Evolutionary conservation across 108 stramenopile species (phyloP).

Genomic region (Skeletonema marinoi): DNA sequence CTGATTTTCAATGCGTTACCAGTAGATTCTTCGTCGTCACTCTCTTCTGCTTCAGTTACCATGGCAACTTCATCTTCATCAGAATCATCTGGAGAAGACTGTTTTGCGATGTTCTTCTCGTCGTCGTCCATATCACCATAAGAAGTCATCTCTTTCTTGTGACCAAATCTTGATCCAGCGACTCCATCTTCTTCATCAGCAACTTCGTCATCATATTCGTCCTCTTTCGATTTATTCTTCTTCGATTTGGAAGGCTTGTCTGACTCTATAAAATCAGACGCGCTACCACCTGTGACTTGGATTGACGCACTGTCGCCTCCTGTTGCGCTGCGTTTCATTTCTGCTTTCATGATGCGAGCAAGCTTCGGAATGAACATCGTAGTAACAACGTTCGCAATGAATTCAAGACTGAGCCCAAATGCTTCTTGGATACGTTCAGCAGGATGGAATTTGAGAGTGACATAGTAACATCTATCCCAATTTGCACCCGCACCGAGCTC

Average conservation of each 20-base stretch:
- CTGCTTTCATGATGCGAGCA: constrained; percentile 77
- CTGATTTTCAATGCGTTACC: constrained; percentile 51
- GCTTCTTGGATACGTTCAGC: constrained; percentile 85
- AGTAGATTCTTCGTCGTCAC: constrained; percentile 22
- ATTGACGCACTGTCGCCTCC: constrained; percentile 52
- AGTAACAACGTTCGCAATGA: constrained; percentile 79
- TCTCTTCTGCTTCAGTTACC: constrained; percentile 48
- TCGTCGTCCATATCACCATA: constrained; percentile 76
- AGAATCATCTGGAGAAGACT: constrained; percentile 22
- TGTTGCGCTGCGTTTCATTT: constrained; percentile 68
- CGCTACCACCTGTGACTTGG: constrained; percentile 60
- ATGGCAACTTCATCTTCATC: constrained; percentile 42
- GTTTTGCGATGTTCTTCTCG: constrained; percentile 57
- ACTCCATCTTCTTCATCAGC: constrained; percentile 71
- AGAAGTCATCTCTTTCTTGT: constrained; percentile 61
- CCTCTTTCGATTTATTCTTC: constrained; percentile 49
- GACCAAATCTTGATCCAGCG: constrained; percentile 52
- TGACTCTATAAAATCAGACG: constrained; percentile 34
- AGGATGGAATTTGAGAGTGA: constrained; percentile 85
- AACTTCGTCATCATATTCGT: constrained; percentile 76
- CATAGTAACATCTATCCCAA: constrained; percentile 84
- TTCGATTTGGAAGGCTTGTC: constrained; percentile 24
- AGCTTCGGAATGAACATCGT: constrained; percentile 78
- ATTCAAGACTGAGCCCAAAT: constrained; percentile 86
- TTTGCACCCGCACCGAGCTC: constrained; percentile 60